A percentile compares a stretch with the other conserved stretches of the same genome.
Conservation (phyloP, 257 asterid species). For the Solanum appendiculatum region DNA sequence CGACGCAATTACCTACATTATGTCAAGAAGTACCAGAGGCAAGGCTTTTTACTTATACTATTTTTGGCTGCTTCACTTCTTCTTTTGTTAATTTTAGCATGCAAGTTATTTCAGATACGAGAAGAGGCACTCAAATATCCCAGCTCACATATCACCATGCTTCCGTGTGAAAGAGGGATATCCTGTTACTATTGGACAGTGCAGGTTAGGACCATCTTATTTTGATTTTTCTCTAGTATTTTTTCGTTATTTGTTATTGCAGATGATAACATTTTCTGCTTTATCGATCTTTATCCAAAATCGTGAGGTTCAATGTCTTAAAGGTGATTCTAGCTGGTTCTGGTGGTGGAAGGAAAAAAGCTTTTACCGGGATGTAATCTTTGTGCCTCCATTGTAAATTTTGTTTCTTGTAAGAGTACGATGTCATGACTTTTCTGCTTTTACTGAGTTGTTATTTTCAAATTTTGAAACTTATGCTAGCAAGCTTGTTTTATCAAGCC, state of each 20-base stretch:
- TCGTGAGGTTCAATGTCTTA: constrained; percentile 31
- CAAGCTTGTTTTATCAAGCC: too few relatives aligned
- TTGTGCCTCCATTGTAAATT: not conserved
- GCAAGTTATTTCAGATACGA: constrained; percentile 14
- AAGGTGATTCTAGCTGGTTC: constrained; percentile 35
- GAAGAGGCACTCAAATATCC: constrained; percentile 35
- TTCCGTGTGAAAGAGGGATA: constrained; percentile 41
- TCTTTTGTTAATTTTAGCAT: not conserved
- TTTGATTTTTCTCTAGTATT: not conserved
- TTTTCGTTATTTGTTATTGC: not conserved
- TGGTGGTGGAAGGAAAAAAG: constrained; percentile 23
- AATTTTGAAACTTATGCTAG: too few relatives aligned
- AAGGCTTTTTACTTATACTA: not conserved
- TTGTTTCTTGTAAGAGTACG: not conserved
- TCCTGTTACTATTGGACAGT: constrained; percentile 35
- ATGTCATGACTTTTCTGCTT: too few relatives aligned
- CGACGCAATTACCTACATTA: not conserved
- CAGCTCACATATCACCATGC: constrained; percentile 32
- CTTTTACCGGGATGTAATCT: not conserved
- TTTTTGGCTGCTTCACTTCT: not conserved
- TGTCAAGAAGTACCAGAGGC: not conserved
- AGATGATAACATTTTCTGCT: not conserved
- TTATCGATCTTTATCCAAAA: constrained; percentile 30
- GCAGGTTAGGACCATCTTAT: constrained; percentile 14
- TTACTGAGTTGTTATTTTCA: too few relatives aligned